These are phyloP conservation scores for Plasmopara viticola DNA, from an alignment of 352 stramenopile species.

Conservation along the genomic window DNA sequence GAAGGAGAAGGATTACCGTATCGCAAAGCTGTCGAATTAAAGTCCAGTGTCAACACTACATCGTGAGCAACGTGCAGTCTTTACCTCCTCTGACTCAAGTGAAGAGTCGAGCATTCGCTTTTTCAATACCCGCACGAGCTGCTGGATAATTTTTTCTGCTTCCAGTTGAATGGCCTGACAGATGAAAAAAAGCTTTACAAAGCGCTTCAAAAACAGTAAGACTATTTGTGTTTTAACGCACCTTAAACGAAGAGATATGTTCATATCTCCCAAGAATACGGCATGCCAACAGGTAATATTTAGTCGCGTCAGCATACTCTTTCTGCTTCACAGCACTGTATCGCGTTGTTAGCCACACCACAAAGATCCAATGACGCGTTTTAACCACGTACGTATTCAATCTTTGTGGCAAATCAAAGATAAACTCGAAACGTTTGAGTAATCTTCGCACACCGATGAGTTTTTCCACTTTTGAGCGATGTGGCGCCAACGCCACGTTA, in stretches of 20 bases:
- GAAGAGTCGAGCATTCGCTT: slow-evolving; percentile 42
- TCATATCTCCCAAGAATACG: slow-evolving; percentile 84
- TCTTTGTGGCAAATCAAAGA: slow-evolving; percentile 93
- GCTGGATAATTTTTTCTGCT: slow-evolving; percentile 78
- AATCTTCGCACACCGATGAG: slow-evolving; percentile 94
- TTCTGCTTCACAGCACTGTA: slow-evolving; percentile 78
- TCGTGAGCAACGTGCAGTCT: background rate
- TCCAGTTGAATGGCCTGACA: slow-evolving; percentile 76
- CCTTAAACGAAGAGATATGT: slow-evolving; percentile 86
- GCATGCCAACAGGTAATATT: slow-evolving; percentile 82
- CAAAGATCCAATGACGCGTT: background rate
- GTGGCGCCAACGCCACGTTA: slow-evolving; percentile 80
- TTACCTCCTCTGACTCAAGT: slow-evolving; percentile 47
- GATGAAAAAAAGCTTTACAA: slow-evolving; percentile 5
- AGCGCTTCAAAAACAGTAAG: background rate
- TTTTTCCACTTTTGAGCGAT: slow-evolving; percentile 92
- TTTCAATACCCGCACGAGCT: slow-evolving; percentile 60
- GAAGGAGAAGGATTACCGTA: slow-evolving; percentile 47
- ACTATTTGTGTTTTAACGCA: slow-evolving; percentile 1
- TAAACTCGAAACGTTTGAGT: slow-evolving; percentile 95
- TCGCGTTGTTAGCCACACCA: slow-evolving; percentile 1
- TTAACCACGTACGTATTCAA: slow-evolving; percentile 42
- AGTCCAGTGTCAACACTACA: background rate
- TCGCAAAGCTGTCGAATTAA: slow-evolving; percentile 45
- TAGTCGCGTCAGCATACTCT: slow-evolving; percentile 80